Evolutionary conservation across 176 grass and related monocot species (phyloP).

Genomic region (Tillandsia leiboldiana): DNA sequence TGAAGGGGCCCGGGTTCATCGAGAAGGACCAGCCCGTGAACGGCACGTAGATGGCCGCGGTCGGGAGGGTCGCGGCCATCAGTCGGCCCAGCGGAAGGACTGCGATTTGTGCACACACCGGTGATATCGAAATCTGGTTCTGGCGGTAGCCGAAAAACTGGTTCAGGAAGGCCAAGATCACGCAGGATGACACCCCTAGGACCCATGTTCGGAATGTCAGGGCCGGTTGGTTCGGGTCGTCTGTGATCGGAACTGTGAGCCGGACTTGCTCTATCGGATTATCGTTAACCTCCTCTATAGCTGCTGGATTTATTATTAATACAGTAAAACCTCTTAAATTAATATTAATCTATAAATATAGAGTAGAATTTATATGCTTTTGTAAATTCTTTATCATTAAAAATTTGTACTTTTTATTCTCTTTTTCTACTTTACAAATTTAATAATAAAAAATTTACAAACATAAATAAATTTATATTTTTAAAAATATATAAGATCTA

Average conservation of each 20-base stretch:
- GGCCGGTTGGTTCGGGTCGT: constrained; percentile 49
- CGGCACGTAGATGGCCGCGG: constrained; percentile 15
- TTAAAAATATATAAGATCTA: no score
- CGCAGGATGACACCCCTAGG: constrained; percentile 49
- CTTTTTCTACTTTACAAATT: no score
- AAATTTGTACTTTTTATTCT: no score
- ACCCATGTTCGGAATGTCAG: constrained; percentile 68
- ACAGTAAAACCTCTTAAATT: no score
- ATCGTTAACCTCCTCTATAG: constrained; percentile 39
- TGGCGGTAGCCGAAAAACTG: constrained; percentile 87
- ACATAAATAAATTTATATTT: no score
- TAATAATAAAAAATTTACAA: no score
- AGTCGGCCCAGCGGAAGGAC: constrained; percentile 55
- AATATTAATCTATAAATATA: no score
- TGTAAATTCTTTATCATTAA: no score
- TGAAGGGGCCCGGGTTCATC: constrained; percentile 75
- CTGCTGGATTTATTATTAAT: no score
- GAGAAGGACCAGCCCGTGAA: constrained; percentile 53
- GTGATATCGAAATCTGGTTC: constrained; percentile 51
- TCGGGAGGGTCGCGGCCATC: constrained; percentile 58
- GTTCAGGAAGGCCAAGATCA: constrained; percentile 67
- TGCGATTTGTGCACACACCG: constrained; percentile 61
- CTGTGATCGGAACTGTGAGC: constrained; percentile 55
- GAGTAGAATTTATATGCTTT: no score
- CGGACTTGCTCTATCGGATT: constrained; percentile 74